These are phyloP conservation scores for Trichoderma koningii DNA, from an alignment of 2,329 filamentous ascomycete genomes.

Conservation along the genomic window DNA sequence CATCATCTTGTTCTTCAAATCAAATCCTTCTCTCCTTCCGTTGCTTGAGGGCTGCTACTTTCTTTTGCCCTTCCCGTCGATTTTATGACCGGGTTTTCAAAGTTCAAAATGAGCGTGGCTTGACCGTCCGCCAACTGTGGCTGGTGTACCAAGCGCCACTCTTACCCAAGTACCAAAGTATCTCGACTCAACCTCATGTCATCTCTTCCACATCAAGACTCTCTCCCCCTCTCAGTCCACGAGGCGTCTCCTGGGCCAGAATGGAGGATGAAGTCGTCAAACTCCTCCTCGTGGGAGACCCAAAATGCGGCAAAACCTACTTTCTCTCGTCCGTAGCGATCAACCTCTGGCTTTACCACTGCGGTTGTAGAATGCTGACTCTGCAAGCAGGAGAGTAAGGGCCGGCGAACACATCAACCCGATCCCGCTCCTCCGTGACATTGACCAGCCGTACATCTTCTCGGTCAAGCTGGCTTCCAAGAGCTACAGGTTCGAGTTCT, in stretches of 20 bases:
- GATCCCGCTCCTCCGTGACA: constrained; percentile 56
- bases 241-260: neutral
- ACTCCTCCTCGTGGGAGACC: constrained; percentile 61
- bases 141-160: constrained; percentile 24
- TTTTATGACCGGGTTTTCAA: neutral
- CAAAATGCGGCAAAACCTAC: constrained; percentile 61
- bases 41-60: neutral
- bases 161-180: neutral
- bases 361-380: neutral
- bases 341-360: neutral
- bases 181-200: neutral
- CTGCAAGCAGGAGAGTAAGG: constrained; percentile 52
- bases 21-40: neutral
- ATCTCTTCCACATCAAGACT: neutral
- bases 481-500: constrained; percentile 59
- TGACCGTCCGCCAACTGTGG: neutral
- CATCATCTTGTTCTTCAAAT: neutral
- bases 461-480: constrained; percentile 48
- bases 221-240: neutral
- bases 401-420: constrained; percentile 45
- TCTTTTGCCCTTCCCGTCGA: neutral
- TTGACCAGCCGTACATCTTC: constrained; percentile 63
- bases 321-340: constrained; percentile 58
- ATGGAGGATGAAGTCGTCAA: constrained; percentile 55
- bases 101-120: constrained; percentile 2